Evolutionary conservation across 2,329 filamentous ascomycete species (phyloP).

Genomic region (Pyrenochaeta sp.): DNA sequence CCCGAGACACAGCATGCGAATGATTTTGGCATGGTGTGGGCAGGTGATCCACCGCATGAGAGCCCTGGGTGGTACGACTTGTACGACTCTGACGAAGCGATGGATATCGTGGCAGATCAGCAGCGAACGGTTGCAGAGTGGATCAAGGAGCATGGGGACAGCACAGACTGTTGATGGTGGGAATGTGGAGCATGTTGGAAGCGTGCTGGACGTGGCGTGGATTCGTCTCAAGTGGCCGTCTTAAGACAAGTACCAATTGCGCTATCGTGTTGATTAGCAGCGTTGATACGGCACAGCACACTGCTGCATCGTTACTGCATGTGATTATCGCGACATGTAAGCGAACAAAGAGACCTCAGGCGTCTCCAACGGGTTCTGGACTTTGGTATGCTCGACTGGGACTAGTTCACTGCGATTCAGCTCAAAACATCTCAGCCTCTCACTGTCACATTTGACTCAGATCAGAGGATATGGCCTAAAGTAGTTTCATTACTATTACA

Average conservation of each 20-base stretch:
- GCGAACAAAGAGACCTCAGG: no score
- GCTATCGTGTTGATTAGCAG: no score
- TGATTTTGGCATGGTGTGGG: conserved; percentile 51
- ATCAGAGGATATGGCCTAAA: background rate
- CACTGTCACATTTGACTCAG: background rate
- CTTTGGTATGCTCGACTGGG: background rate
- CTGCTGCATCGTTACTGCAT: no score
- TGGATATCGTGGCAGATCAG: conserved; percentile 46
- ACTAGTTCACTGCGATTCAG: background rate
- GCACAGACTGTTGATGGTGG: conserved; percentile 1
- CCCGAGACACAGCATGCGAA: conserved; percentile 49
- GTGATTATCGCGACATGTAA: no score
- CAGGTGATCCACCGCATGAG: conserved; percentile 51
- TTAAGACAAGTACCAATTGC: no score
- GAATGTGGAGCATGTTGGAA: no score
- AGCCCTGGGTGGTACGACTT: conserved; percentile 51
- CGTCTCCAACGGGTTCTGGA: no score
- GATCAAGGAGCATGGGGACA: conserved; percentile 29
- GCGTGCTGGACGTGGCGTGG: no score
- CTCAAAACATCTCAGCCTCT: background rate
- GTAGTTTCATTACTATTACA: background rate
- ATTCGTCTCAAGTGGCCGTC: no score
- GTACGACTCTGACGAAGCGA: conserved; percentile 49
- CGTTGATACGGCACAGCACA: no score
- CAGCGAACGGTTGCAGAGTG: conserved; percentile 39